Conservation (phyloP, 768 basidiomycete species). For the Russula brevipes region DNA sequence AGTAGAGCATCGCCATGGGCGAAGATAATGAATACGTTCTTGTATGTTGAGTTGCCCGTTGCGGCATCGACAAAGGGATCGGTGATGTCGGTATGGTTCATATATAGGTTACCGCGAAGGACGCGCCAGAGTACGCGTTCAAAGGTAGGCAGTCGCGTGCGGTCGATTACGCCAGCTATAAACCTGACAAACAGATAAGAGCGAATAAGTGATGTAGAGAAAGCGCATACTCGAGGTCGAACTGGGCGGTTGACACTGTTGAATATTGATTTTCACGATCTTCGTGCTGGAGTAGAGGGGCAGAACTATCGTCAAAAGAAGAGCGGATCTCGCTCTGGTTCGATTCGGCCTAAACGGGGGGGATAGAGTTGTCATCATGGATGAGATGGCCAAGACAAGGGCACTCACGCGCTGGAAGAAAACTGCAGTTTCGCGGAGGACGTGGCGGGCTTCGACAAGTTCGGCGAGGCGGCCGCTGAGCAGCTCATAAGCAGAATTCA, state of each 20-base stretch:
- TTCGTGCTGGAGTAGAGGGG: constrained; percentile 87
- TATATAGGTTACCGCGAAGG: constrained; percentile 94
- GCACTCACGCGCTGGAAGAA: constrained; percentile 81
- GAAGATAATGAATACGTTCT: constrained; percentile 99
- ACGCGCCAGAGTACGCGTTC: constrained; percentile 99
- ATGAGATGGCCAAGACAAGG: background rate
- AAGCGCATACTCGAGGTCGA: constrained; percentile 79
- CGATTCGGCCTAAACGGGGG: constrained; percentile 58
- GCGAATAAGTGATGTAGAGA: background rate
- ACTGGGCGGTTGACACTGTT: constrained; percentile 46
- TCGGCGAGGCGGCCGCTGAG: constrained; percentile 82
- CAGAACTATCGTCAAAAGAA: constrained; percentile 88
- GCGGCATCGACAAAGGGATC: constrained; percentile 88
- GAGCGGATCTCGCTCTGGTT: constrained; percentile 75
- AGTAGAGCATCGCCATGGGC: constrained; percentile 91
- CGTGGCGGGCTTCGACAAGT: constrained; percentile 89
- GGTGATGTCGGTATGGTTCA: constrained; percentile 95
- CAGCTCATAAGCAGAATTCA: constrained; percentile 91
- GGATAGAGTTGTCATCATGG: background rate
- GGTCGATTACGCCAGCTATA: constrained; percentile 94
- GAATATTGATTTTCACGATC: constrained; percentile 66
- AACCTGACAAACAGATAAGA: constrained; percentile 49
- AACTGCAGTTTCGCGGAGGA: constrained; percentile 89
- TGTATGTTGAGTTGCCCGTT: constrained; percentile 79
- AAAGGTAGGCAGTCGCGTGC: constrained; percentile 84